Percentiles rank a stretch among this genome's conserved stretches.
Conservation (phyloP, 2,329 filamentous ascomycete genomes). For the Diaporthe eres region DNA sequence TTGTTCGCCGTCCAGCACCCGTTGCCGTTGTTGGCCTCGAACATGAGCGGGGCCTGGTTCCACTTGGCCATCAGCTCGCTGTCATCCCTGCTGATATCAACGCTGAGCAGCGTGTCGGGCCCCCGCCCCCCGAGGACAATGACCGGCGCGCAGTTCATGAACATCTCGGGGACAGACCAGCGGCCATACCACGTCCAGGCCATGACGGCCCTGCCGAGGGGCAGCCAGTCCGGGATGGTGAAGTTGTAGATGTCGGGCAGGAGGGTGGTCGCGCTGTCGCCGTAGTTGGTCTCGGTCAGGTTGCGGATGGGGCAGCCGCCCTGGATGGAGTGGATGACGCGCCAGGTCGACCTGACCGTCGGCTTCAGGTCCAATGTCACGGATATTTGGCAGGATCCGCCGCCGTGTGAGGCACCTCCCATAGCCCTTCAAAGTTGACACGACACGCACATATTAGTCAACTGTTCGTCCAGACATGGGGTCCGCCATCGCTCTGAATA, state of each 20-base stretch:
- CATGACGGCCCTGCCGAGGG: conserved; percentile 15
- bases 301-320: conserved; percentile 24
- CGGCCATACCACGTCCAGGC: conserved; percentile 30
- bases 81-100: conserved; percentile 7
- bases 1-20: conserved; percentile 18
- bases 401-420: conserved; percentile 14
- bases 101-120: neutral
- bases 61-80: neutral
- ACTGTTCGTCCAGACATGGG: too few relatives aligned
- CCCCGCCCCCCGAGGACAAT: conserved; percentile 11
- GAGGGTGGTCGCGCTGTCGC: conserved; percentile 1
- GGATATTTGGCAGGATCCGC: conserved; percentile 19
- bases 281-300: conserved; percentile 23
- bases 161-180: conserved; percentile 18
- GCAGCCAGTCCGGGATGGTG: conserved; percentile 30
- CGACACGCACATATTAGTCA: neutral
- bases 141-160: conserved; percentile 23
- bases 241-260: conserved; percentile 12
- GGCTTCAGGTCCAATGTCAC: conserved; percentile 20
- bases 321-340: conserved; percentile 23
- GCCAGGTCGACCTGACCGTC: conserved; percentile 11
- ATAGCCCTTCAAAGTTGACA: neutral
- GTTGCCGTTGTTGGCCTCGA: conserved; percentile 18
- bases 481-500: accelerated
- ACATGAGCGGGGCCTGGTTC: conserved; percentile 23